Base-by-base conservation (phyloP, 2,329 filamentous ascomycete genomes). In the Neonectria hederae region DNA sequence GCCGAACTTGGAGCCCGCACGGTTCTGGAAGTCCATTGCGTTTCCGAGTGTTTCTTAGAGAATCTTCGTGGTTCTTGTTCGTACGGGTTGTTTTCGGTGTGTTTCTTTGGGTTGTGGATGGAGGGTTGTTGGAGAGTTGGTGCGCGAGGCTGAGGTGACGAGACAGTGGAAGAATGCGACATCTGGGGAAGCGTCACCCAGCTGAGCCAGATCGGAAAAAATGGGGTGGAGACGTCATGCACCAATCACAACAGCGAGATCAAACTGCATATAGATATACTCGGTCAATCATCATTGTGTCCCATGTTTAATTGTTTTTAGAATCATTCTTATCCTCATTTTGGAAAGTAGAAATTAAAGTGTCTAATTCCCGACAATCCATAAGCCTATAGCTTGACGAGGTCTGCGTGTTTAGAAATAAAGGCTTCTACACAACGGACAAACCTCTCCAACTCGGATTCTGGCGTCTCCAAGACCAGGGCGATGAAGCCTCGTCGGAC, bases 1-100 rank as follows among this genome's bases (percentile, higher is more conserved):
- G 78, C 96, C 96, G 80, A 98, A 98, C 80, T 98, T 98, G 80
- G 94, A 97, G 76, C 96, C 96, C 67, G 93, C 94, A 75, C 95
- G 93, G 80, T 98, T 97, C 85, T 97, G 87, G 77, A 90, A 91
- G 77, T 91, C 89, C 89, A 91, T 90, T n/a, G 57, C 55, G 26
- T 53, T 3, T 5, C 14, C 13, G 14, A 19, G 42, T 40, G 43
- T 11, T 14, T 13, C 59, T 51, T 24, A 14, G 46, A 17, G 22
- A 7, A 8, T 5, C 9, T 17, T 8, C 19, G 45, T 49, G 26
- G 21, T 3, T 19, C 1, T 19, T n/a, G 30, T 17, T 28, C 46
- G 46, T 10, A 21, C n/a, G n/a, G 46, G 46, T 11, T 48, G 35
- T 5, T 38, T 6, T 42, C 3, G n/a, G 17, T 14, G n/a, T n/a